Percentiles rank a stretch among this genome's conserved stretches.
These are phyloP conservation scores for Inga oerstediana DNA, from an alignment of 306 rosid species.

Conservation along the genomic window DNA sequence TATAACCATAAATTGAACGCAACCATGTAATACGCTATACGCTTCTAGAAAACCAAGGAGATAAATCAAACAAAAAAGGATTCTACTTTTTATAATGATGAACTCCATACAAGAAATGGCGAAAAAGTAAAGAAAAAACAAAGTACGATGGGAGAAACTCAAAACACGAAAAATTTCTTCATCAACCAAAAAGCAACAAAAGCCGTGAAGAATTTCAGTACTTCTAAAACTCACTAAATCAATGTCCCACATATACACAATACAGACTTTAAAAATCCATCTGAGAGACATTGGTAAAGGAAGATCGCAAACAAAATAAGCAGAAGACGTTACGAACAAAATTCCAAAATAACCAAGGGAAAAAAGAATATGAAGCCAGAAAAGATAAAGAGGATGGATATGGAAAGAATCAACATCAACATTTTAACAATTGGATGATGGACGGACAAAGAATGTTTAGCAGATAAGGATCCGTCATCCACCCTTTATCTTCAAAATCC, in stretches of 20 bases:
- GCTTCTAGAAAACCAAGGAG: not conserved
- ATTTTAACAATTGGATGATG: conserved; percentile 27
- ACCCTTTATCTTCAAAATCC: conserved; percentile 22
- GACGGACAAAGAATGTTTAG: conserved; percentile 8
- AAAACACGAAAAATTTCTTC: conserved; percentile 4
- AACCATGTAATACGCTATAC: not conserved
- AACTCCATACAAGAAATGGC: not conserved
- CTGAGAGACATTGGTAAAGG: not conserved
- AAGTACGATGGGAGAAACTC: not conserved
- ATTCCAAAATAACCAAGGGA: conserved; percentile 5
- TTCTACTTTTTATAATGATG: not conserved
- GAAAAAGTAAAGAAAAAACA: not conserved
- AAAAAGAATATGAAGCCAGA: not conserved
- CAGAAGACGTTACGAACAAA: not conserved
- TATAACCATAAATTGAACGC: not conserved
- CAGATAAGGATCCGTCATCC: conserved; percentile 30
- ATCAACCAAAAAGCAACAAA: conserved; percentile 27
- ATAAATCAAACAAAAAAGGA: not conserved
- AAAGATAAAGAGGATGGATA: not conserved
- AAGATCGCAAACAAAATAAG: not conserved
- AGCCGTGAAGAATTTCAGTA: not conserved
- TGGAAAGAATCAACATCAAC: conserved; percentile 4
- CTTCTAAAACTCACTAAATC: not conserved
- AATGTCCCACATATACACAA: not conserved
- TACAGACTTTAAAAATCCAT: not conserved